These are phyloP conservation scores for Cladosporium velox DNA, from an alignment of 2,329 filamentous ascomycete genomes.

Conservation along the genomic window DNA sequence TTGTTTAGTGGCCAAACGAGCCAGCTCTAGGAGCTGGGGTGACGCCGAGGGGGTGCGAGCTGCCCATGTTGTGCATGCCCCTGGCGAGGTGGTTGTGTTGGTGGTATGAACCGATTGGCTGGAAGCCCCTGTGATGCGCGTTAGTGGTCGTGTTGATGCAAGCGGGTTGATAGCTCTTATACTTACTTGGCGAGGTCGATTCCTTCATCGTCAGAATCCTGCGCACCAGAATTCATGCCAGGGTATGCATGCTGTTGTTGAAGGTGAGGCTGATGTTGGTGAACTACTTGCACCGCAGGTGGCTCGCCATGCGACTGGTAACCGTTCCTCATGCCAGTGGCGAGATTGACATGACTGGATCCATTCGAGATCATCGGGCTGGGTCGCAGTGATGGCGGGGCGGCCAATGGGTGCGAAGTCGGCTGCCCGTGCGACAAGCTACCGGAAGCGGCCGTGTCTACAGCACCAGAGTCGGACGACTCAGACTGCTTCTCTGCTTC, in stretches of 20 bases:
- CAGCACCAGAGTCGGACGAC: constrained; percentile 6
- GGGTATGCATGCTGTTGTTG: constrained; percentile 14
- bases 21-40: constrained; percentile 12
- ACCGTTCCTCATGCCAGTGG: background rate
- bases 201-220: constrained; percentile 48
- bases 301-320: background rate
- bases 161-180: too few species aligned
- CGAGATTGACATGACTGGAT: constrained; percentile 6
- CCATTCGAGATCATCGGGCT: constrained; percentile 26
- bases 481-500: constrained; percentile 18
- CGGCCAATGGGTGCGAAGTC: constrained; percentile 8
- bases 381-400: constrained; percentile 8
- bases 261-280: constrained; percentile 19
- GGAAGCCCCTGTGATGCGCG: constrained; percentile 45
- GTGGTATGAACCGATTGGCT: constrained; percentile 52
- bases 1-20: constrained; percentile 11
- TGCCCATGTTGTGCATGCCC: constrained; percentile 21
- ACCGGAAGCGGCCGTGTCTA: background rate
- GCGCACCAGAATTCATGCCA: constrained; percentile 27
- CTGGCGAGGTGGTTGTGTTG: constrained; percentile 34
- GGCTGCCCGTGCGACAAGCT: background rate
- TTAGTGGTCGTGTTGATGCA: too few species aligned
- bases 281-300: background rate
- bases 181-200: constrained; percentile 54
- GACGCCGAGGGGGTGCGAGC: constrained; percentile 14